Evolutionary conservation across 2,329 filamentous ascomycete species (phyloP), one percentile per base, ranked within the genome.

Genomic region (Colletotrichum incanum): DNA sequence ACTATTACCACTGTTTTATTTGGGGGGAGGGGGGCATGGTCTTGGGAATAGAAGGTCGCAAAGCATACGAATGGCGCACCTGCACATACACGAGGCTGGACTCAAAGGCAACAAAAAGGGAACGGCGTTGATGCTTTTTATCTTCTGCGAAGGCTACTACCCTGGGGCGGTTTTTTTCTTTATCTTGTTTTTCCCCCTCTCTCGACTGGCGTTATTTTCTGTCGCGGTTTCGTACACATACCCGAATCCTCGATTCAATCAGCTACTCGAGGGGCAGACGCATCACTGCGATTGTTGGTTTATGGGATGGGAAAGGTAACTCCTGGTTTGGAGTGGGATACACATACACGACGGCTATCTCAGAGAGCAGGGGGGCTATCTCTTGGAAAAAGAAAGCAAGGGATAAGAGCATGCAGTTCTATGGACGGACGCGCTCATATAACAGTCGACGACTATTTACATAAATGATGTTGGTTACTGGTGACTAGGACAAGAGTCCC

Each of bases 1-100:
- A 31, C 16, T 37, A n/a, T n/a, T 66, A 39, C 65, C 47, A n/a
- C 67, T 37, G 47, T 41, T 12, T 16, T 56, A 31, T n/a, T n/a
- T n/a, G n/a, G n/a, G n/a, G n/a, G n/a, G n/a, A n/a, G n/a, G n/a
- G n/a, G n/a, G n/a, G n/a, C n/a, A n/a, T n/a, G 60, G 65, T 37
- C 5, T 41, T 47, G 55, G 54, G 43, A 52, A 28, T 59, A 67
- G 49, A 73, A 54, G 71, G 73, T 66, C 67, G 73, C 73, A 62
- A 71, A 71, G 71, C 67, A 74, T 64, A 74, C 61, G 71, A 73
- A 66, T 50, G 71, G 71, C 71, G 71, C 45, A 67, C 67, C 71
- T 55, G 67, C 55, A 74, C 70, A 74, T 74, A 73, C 50, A 71
- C 67, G 60, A 41, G 39, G 58, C 28, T 18, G 59, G 59, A 62